Conservation (phyloP, 2,329 filamentous ascomycete species). For the Exophiala sp. region DNA sequence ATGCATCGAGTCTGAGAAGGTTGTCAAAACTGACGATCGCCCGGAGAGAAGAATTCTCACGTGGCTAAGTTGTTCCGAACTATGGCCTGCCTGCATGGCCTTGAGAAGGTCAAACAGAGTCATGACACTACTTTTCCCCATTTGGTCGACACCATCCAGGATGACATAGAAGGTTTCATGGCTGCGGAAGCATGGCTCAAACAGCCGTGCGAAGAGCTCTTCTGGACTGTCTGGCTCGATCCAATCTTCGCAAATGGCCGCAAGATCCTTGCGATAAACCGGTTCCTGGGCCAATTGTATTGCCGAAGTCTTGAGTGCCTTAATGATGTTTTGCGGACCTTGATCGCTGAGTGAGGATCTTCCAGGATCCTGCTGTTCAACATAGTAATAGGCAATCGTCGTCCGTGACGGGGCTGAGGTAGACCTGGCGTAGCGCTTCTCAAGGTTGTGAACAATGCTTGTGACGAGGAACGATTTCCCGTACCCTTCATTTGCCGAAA, state of each 20-base stretch:
- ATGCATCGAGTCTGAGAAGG: neutral
- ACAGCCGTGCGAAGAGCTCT: neutral
- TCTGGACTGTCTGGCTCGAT: neutral
- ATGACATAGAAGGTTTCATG: conserved; percentile 1
- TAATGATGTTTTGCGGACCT: neutral
- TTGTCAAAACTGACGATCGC: neutral
- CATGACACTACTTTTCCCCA: neutral
- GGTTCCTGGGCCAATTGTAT: conserved; percentile 1
- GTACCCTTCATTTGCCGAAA: conserved; percentile 3
- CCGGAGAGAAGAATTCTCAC: neutral
- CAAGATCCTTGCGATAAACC: conserved; percentile 1
- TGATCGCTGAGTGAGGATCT: neutral
- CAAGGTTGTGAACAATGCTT: neutral
- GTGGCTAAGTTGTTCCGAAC: neutral
- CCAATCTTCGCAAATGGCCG: conserved; percentile 1
- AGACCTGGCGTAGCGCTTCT: neutral
- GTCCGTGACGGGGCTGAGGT: neutral
- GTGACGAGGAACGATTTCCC: conserved; percentile 1
- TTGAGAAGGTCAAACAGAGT: neutral
- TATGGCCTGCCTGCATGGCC: neutral
- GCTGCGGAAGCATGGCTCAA: neutral
- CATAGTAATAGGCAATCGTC: neutral
- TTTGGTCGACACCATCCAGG: neutral
- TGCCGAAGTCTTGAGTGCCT: neutral
- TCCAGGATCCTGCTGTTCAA: neutral